Conservation (phyloP, 331 rosid species). For the Malus hybrid region DNA sequence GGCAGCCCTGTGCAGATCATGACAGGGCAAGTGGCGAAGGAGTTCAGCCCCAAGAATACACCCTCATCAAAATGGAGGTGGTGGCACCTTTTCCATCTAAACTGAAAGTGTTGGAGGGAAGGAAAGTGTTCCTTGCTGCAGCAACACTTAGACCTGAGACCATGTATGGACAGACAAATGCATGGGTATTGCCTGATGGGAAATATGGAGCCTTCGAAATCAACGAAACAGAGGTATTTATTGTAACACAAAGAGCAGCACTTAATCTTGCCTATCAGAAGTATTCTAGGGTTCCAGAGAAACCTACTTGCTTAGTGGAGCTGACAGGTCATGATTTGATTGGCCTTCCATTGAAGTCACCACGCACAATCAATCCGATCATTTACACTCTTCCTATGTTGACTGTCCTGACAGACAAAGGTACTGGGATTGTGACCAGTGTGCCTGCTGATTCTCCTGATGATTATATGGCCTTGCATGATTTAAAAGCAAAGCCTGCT, state of each 20-base stretch:
- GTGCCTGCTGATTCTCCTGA: constrained; percentile 94
- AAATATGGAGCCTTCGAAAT: constrained; percentile 85
- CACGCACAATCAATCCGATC: constrained; percentile 54
- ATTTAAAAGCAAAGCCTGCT: constrained; percentile 68
- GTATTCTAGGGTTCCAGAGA: constrained; percentile 54
- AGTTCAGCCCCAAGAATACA: constrained; percentile 88
- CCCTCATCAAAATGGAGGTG: constrained; percentile 83
- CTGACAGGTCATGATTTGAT: constrained; percentile 75
- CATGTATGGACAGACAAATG: constrained; percentile 91
- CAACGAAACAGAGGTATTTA: constrained; percentile 63
- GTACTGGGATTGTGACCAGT: constrained; percentile 90
- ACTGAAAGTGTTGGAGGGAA: constrained; percentile 59
- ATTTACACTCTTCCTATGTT: constrained; percentile 85
- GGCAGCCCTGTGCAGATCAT: constrained; percentile 96
- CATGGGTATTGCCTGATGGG: constrained; percentile 91
- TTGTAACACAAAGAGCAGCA: constrained; percentile 64
- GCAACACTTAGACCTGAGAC: constrained; percentile 94
- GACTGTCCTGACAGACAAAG: constrained; percentile 79
- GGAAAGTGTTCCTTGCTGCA: constrained; percentile 69
- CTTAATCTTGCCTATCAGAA: constrained; percentile 84
- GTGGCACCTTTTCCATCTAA: constrained; percentile 56
- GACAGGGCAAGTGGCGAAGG: constrained; percentile 89
- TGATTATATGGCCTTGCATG: constrained; percentile 85
- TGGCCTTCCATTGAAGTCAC: constrained; percentile 80
- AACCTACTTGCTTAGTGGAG: constrained; percentile 65